Base-by-base conservation (phyloP, 139 green algal species). In the Tetraselmis striata region DNA sequence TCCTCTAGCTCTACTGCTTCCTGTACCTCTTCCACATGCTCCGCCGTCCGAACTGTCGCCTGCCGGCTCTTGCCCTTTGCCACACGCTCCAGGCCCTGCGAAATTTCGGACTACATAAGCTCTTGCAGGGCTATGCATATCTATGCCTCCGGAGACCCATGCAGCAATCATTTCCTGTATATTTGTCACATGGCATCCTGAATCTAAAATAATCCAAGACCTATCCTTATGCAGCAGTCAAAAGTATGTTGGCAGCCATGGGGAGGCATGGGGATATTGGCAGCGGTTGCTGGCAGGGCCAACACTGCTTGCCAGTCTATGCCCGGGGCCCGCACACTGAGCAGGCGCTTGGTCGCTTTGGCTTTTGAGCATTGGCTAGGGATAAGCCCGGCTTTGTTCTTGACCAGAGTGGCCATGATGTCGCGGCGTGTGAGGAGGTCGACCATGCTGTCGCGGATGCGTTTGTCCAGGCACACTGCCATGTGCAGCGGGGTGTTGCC, bases 401-500 rank as follows among this genome's bases (percentile, higher is more conserved):
- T 1, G 2, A 84, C 1, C 1, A 59, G 30, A 23, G 5, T 28
- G 59, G 30, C 22, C 23, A 2, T 23, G n/a, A 23, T 29, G 31
- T 30, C 26, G 22, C 23, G 26, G 22, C 29, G 29, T 1, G 74
- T 30, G 2, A 28, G 79, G 75, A 74, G 29, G 1, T 80, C 77
- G 30, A 24, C 30, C 77, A 80, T 25, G 5, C 11, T 2, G 1
- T 26, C 25, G 77, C 29, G 77, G 30, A 1, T 80, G 29, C n/a
- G 25, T 2, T 28, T 25, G 1, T 76, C 45, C 18, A 67, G n/a
- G 23, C 31, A 1, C 32, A 31, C 32, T 1, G 84, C 76, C 75
- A 59, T 77, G 26, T 88, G 85, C 85, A 88, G 31, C 29, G 75
- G 32, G 5, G 58, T 86, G 77, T 86, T 84, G 28, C 85, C 81